phyloP scores from a whole-genome alignment of 2,329 filamentous ascomycete genomes.

The Phaeosphaeria sp. region DNA sequence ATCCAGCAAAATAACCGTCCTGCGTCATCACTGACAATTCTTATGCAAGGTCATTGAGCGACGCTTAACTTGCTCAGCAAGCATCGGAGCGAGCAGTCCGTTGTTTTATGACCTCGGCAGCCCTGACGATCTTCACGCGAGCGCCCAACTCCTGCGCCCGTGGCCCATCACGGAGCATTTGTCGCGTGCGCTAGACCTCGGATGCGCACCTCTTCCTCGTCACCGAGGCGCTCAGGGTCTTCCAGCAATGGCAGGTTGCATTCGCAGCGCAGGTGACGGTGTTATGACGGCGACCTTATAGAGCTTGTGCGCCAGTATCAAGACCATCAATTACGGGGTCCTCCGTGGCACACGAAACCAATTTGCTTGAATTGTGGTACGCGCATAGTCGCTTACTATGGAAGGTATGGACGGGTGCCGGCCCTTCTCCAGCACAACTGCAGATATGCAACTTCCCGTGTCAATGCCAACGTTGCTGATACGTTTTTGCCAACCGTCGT shows the following conservation, averaged over 20 bases:
- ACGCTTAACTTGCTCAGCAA: constrained; percentile 10
- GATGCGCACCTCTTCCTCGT: constrained; percentile 2
- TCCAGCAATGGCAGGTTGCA: background rate
- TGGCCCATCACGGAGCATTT: constrained; percentile 5
- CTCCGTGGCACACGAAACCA: background rate
- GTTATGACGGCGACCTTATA: background rate
- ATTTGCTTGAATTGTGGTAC: background rate
- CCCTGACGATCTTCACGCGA: constrained; percentile 27
- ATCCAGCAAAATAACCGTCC: constrained; percentile 9
- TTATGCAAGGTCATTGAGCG: constrained; percentile 15
- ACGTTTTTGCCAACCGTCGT: constrained; percentile 5
- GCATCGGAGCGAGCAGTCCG: constrained; percentile 15
- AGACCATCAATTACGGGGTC: background rate
- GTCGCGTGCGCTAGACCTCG: constrained; percentile 3
- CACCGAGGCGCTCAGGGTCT: background rate
- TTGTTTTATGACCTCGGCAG: constrained; percentile 17
- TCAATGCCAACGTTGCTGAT: background rate
- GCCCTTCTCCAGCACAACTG: background rate
- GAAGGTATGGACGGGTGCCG: background rate
- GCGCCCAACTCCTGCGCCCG: constrained; percentile 16
- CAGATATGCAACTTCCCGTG: background rate
- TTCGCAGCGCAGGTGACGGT: background rate
- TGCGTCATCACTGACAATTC: constrained; percentile 3
- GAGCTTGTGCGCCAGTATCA: background rate
- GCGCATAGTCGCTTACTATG: background rate